Evolutionary conservation across 768 basidiomycete genomes (phyloP).

Genomic region (Phanerodontia chrysosporium): DNA sequence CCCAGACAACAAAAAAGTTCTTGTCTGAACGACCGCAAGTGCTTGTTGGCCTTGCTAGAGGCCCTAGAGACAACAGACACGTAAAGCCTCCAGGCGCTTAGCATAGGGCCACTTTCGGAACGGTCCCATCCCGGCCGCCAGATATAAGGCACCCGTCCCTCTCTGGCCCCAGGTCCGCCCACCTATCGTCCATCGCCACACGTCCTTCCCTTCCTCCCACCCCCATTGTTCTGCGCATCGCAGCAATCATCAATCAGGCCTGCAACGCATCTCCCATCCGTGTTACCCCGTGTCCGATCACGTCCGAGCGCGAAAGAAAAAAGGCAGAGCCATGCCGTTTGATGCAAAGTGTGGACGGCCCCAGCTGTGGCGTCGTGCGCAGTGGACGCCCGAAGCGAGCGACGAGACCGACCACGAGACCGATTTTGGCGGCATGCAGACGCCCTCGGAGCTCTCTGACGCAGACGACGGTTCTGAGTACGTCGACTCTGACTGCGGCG

Average conservation of each 20-base stretch:
- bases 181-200: slow-evolving; percentile 6
- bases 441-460: background rate
- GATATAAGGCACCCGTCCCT: slow-evolving; percentile 4
- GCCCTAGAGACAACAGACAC: background rate
- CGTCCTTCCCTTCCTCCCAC: background rate
- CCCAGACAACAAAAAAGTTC: background rate
- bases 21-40: background rate
- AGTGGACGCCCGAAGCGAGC: slow-evolving; percentile 3
- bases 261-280: background rate
- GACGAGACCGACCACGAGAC: slow-evolving; percentile 5
- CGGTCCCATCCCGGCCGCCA: slow-evolving; percentile 1
- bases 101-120: background rate
- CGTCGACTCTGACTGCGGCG: slow-evolving; percentile 7
- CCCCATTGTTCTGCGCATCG: background rate
- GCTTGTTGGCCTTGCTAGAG: background rate
- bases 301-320: too few relatives aligned
- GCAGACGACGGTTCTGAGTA: background rate
- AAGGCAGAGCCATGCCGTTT: background rate
- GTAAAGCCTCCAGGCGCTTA: background rate
- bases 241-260: background rate
- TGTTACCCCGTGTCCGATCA: background rate
- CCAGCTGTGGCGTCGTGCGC: slow-evolving; percentile 10
- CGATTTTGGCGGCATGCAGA: background rate
- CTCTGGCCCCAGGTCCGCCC: background rate
- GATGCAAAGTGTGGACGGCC: background rate